Evolutionary conservation across 148 eudicot species (phyloP).

Genomic region (Chenopodium berlandieri): DNA sequence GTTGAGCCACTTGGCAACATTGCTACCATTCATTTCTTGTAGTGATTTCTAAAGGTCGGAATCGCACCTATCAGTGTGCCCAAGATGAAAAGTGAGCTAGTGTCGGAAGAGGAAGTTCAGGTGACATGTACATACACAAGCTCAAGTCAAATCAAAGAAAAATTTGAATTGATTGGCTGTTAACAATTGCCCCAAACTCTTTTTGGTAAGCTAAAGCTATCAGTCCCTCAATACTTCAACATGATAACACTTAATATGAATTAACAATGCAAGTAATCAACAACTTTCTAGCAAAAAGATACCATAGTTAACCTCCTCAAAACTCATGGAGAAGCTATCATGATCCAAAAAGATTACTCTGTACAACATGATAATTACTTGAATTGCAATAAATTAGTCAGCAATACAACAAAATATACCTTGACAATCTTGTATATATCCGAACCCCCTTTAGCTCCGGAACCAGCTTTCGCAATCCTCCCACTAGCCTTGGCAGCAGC

Average conservation of each 20-base stretch:
- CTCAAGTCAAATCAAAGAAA: background rate
- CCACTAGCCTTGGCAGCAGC: conserved; percentile 60
- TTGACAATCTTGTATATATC: conserved; percentile 95
- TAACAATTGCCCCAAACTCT: background rate
- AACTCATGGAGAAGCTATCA: background rate
- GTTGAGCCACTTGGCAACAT: too few relatives aligned
- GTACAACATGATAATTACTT: background rate
- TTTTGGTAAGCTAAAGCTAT: background rate
- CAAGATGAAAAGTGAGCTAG: too few relatives aligned
- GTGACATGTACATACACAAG: background rate
- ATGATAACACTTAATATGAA: too few relatives aligned
- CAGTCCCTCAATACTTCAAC: background rate
- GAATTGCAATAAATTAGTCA: background rate
- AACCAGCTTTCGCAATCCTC: conserved; percentile 80
- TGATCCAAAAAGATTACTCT: background rate
- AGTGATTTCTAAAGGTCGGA: too few relatives aligned
- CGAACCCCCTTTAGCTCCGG: conserved; percentile 69
- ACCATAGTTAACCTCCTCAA: too few relatives aligned
- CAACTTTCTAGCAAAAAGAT: background rate
- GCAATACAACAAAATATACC: conserved; percentile 32
- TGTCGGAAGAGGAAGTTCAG: background rate
- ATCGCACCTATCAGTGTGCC: too few relatives aligned
- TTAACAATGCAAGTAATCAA: background rate
- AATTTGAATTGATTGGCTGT: background rate
- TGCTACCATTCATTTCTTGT: too few relatives aligned